phyloP scores from a whole-genome alignment of 1,139 yeast genomes.

The Candida glucosophila region DNA sequence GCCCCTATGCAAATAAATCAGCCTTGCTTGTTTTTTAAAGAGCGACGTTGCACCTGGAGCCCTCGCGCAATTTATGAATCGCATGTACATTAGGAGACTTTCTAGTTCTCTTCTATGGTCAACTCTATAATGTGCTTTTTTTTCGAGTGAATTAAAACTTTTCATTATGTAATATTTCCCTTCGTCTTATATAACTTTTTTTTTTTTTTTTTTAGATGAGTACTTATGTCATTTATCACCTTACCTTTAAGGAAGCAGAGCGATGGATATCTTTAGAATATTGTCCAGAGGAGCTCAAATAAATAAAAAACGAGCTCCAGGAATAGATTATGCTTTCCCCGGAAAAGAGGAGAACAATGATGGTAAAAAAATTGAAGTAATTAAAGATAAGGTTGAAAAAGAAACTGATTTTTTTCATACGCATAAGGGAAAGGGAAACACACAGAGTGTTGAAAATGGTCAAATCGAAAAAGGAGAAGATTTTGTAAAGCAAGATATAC shows the following conservation, averaged over 20 bases:
- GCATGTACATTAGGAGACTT: too few relatives aligned
- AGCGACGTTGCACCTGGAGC: conserved; percentile 1
- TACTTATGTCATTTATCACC: too few relatives aligned
- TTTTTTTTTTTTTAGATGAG: too few relatives aligned
- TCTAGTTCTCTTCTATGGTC: too few relatives aligned
- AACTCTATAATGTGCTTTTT: background rate
- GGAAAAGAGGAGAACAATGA: conserved; percentile 12
- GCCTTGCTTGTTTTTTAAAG: too few relatives aligned
- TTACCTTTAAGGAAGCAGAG: too few relatives aligned
- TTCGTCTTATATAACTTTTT: too few relatives aligned
- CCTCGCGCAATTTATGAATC: too few relatives aligned
- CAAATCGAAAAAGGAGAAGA: conserved; percentile 12
- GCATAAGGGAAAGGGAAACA: too few relatives aligned
- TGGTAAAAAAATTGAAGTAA: conserved; percentile 25
- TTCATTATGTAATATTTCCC: too few relatives aligned
- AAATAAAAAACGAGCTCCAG: conserved; percentile 40
- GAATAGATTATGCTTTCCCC: conserved; percentile 40
- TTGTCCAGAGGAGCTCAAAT: conserved; percentile 79
- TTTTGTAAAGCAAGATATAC: conserved; percentile 15
- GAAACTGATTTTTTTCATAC: conserved; percentile 70
- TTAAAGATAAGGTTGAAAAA: conserved; percentile 41
- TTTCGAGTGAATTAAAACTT: too few relatives aligned
- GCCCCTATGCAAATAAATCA: conserved; percentile 42
- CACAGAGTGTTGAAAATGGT: conserved; percentile 8
- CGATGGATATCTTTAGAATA: conserved; percentile 85